Evolutionary conservation across 1,139 yeast genomes (phyloP).

Genomic region (Yamadazyma friedrichii): DNA sequence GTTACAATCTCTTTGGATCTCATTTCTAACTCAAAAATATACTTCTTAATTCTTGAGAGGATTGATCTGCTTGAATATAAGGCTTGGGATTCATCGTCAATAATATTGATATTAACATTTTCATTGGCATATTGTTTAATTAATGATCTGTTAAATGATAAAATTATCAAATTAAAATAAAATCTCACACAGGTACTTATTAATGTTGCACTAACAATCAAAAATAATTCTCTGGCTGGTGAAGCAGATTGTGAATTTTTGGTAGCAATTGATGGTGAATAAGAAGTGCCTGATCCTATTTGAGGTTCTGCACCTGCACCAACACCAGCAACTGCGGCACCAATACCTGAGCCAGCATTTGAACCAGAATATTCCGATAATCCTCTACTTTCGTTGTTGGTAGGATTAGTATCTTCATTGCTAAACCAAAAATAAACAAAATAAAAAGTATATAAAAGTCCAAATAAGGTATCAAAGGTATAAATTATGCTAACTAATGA

Average conservation of each 20-base stretch:
- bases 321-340: conserved; percentile 5
- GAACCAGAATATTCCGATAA: neutral
- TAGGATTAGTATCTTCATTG: conserved; percentile 31
- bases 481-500: conserved; percentile 66
- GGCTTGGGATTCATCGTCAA: conserved; percentile 29
- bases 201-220: conserved; percentile 59
- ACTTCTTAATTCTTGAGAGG: conserved; percentile 22
- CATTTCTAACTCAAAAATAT: conserved; percentile 29
- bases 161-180: conserved; percentile 64
- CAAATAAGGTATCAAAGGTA: conserved; percentile 63
- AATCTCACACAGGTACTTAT: conserved; percentile 53
- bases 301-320: conserved; percentile 1
- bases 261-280: neutral
- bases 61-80: conserved; percentile 21
- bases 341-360: conserved; percentile 6
- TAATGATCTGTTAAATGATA: conserved; percentile 55
- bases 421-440: conserved; percentile 78
- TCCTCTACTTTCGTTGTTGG: conserved; percentile 13
- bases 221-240: conserved; percentile 66
- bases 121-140: conserved; percentile 33
- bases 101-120: conserved; percentile 11
- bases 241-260: conserved; percentile 60
- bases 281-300: neutral
- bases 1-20: conserved; percentile 29
- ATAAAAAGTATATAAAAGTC: conserved; percentile 67